Conservation (phyloP, 371 early-diverging fungal species). For the Saksenaea vasiformis region DNA sequence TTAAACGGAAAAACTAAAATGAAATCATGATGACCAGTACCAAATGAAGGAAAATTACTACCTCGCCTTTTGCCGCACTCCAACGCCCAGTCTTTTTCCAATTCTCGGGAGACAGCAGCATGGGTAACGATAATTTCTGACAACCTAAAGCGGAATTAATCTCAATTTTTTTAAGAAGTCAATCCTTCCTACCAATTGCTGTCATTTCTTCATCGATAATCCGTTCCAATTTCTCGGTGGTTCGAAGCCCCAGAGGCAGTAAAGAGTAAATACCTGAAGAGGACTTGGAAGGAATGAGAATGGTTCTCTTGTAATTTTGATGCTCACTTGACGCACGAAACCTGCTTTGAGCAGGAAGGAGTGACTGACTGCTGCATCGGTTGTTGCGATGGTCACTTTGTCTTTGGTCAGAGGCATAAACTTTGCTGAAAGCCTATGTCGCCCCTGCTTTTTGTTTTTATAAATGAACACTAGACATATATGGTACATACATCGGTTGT, state of each 20-base stretch:
- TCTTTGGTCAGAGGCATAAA: conserved; percentile 41
- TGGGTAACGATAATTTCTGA: conserved; percentile 77
- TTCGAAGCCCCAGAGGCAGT: conserved; percentile 78
- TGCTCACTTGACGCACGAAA: conserved; percentile 54
- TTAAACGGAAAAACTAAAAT: conserved; percentile 69
- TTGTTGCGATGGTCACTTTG: conserved; percentile 6
- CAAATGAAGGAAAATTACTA: conserved; percentile 5
- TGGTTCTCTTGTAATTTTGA: not conserved
- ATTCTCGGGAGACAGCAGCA: conserved; percentile 61
- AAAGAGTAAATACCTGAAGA: conserved; percentile 82
- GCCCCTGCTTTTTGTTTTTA: conserved; percentile 28
- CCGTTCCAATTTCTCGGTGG: conserved; percentile 69
- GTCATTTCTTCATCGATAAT: conserved; percentile 85
- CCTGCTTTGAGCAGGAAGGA: conserved; percentile 52
- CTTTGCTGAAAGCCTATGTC: conserved; percentile 43
- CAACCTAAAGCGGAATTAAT: conserved; percentile 44
- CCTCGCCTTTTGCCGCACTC: conserved; percentile 73
- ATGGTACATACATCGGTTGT: not conserved
- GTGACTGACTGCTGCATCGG: conserved; percentile 27
- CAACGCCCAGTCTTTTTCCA: conserved; percentile 86
- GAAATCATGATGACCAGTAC: not conserved
- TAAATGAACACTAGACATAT: not conserved
- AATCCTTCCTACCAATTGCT: conserved; percentile 54
- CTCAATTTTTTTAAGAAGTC: not conserved
- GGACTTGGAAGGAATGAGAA: conserved; percentile 42